phyloP scores from a whole-genome alignment of 1,139 yeast genomes.

The Kurtzmaniella quercitrusa region DNA sequence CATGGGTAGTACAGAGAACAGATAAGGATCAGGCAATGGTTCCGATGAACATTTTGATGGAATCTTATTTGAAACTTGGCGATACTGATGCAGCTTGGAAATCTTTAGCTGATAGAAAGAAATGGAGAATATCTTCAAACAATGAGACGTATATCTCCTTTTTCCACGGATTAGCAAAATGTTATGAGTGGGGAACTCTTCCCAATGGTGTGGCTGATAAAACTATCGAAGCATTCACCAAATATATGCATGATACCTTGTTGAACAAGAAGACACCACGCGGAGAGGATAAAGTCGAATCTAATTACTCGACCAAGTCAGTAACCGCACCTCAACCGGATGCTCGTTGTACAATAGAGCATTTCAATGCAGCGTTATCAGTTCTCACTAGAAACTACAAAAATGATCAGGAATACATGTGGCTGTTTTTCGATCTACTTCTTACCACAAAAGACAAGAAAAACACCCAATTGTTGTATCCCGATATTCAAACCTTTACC shows the following conservation, averaged over 20 bases:
- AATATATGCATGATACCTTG: constrained; percentile 8
- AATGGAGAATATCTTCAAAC: constrained; percentile 54
- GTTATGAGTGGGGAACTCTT: constrained; percentile 32
- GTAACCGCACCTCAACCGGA: neutral
- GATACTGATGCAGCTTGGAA: constrained; percentile 45
- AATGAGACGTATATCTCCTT: constrained; percentile 53
- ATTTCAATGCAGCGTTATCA: constrained; percentile 38
- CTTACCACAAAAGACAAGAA: constrained; percentile 14
- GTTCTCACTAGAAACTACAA: constrained; percentile 31
- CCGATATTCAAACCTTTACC: constrained; percentile 39
- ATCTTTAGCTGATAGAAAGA: constrained; percentile 50
- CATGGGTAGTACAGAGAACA: constrained; percentile 38
- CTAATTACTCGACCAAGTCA: neutral
- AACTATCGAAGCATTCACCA: constrained; percentile 23
- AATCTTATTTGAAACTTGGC: constrained; percentile 40
- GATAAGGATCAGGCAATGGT: constrained; percentile 45
- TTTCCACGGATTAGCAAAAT: constrained; percentile 53
- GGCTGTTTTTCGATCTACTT: constrained; percentile 36
- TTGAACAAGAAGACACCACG: neutral
- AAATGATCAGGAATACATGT: constrained; percentile 32
- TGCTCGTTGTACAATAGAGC: constrained; percentile 20
- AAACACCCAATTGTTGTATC: constrained; percentile 16
- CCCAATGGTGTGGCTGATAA: constrained; percentile 18
- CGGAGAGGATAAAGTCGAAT: constrained; percentile 2
- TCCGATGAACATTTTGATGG: constrained; percentile 57